Percentiles rank a stretch among this genome's conserved stretches.
Evolutionary conservation across 2,329 filamentous ascomycete genomes (phyloP).

Genomic region (Pseudopyrenochaeta lycopersici): DNA sequence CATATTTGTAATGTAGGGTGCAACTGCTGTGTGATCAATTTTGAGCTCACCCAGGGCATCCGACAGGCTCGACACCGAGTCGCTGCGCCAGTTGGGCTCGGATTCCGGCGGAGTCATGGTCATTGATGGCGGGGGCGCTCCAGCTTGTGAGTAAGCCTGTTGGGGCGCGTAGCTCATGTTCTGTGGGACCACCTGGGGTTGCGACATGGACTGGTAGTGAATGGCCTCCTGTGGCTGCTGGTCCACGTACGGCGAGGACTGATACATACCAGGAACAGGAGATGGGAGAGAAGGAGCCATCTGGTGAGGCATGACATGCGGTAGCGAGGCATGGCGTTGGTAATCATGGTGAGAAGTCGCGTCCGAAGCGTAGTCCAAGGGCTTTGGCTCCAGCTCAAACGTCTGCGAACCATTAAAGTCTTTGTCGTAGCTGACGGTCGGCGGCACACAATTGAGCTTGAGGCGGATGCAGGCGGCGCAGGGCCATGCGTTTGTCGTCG

Average conservation of each 20-base stretch:
- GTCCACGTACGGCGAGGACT: conserved; percentile 45
- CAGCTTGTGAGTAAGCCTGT: conserved; percentile 44
- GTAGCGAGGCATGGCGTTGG: conserved; percentile 42
- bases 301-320: conserved; percentile 38
- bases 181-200: conserved; percentile 42
- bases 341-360: conserved; percentile 53
- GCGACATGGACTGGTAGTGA: conserved; percentile 49
- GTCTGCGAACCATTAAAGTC: conserved; percentile 55
- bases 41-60: conserved; percentile 86
- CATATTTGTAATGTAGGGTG: conserved; percentile 82
- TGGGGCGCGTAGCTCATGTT: conserved; percentile 45
- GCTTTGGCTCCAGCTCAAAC: conserved; percentile 52
- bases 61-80: conserved; percentile 70
- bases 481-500: conserved; percentile 96
- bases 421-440: conserved; percentile 79
- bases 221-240: conserved; percentile 44
- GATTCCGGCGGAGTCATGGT: conserved; percentile 59
- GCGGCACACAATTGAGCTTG: conserved; percentile 92
- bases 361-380: conserved; percentile 51
- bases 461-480: conserved; percentile 92
- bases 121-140: conserved; percentile 32
- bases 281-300: conserved; percentile 39
- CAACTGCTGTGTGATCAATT: conserved; percentile 86
- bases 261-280: conserved; percentile 47
- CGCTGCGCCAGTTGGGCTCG: conserved; percentile 52